These are phyloP conservation scores for Talaromyces liani DNA, from an alignment of 495 filamentous ascomycete species.

Conservation along the genomic window DNA sequence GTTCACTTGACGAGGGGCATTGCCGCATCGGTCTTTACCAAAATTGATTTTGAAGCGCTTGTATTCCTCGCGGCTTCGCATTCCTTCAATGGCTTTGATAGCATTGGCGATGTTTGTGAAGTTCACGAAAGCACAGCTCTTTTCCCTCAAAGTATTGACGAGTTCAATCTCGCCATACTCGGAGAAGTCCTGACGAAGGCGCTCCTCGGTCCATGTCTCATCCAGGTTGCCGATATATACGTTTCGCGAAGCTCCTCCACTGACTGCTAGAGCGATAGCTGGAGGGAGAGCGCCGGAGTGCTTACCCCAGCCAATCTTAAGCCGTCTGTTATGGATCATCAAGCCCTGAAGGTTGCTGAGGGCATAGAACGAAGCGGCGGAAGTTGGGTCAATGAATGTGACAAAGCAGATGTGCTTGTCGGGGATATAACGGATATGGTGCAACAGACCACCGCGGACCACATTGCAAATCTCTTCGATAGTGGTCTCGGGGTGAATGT, in stretches of 20 bases:
- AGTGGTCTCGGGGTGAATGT: slow-evolving; percentile 97
- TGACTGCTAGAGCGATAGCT: slow-evolving; percentile 92
- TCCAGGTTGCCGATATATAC: slow-evolving; percentile 98
- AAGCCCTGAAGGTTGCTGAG: slow-evolving; percentile 93
- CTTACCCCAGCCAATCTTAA: slow-evolving; percentile 99
- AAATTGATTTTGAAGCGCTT: slow-evolving; percentile 99
- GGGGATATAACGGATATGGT: slow-evolving; percentile 98
- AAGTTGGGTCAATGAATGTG: slow-evolving; percentile 97
- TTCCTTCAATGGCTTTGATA: slow-evolving; percentile 97
- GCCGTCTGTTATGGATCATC: slow-evolving; percentile 96
- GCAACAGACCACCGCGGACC: slow-evolving; percentile 83
- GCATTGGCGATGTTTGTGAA: slow-evolving; percentile 99
- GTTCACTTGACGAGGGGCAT: slow-evolving; percentile 80
- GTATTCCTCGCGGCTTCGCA: slow-evolving; percentile 92
- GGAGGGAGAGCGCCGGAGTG: slow-evolving; percentile 95
- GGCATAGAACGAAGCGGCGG: slow-evolving; percentile 95
- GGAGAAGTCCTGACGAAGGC: slow-evolving; percentile 90
- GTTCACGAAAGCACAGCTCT: slow-evolving; percentile 99
- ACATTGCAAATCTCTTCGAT: slow-evolving; percentile 99
- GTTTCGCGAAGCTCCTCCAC: slow-evolving; percentile 87
- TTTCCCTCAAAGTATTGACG: slow-evolving; percentile 93
- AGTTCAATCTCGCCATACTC: slow-evolving; percentile 98
- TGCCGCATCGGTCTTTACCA: slow-evolving; percentile 96
- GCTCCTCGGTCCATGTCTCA: slow-evolving; percentile 94
- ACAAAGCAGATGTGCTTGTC: slow-evolving; percentile 99